Percentiles rank a stretch among this genome's conserved stretches.
Conservation (phyloP, 495 filamentous ascomycete species). For the Aspergillus nidulans region DNA sequence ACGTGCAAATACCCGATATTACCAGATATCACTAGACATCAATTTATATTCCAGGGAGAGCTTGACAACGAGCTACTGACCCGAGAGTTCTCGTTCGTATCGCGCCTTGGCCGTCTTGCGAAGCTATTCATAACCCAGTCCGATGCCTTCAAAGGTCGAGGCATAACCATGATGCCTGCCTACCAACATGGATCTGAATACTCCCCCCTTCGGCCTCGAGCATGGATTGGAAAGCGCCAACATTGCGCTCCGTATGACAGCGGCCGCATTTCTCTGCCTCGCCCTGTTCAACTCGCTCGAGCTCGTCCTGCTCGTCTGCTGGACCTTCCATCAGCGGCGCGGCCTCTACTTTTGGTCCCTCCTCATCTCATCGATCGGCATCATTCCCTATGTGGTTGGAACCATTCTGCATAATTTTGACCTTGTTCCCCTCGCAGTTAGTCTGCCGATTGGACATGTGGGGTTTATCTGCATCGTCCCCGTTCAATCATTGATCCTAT, state of each 20-base stretch:
- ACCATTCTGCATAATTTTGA: conserved; percentile 50
- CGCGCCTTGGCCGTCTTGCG: no score
- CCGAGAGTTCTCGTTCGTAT: no score
- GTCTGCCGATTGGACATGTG: conserved; percentile 30
- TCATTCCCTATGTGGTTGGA: conserved; percentile 46
- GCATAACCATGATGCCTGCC: no score
- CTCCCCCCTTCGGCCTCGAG: background rate
- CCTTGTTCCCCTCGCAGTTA: conserved; percentile 22
- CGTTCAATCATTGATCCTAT: conserved; percentile 44
- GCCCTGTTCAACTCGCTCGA: conserved; percentile 43
- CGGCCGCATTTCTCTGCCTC: conserved; percentile 37
- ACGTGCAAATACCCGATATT: no score
- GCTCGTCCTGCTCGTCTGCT: conserved; percentile 37
- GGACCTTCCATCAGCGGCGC: conserved; percentile 38
- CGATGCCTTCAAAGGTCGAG: no score
- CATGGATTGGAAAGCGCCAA: background rate
- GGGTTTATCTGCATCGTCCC: conserved; percentile 56
- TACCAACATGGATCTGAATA: background rate
- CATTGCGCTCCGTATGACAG: conserved; percentile 13
- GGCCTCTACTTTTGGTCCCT: conserved; percentile 50
- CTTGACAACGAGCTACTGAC: no score
- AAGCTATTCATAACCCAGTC: no score
- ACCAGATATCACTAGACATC: no score
- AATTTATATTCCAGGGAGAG: no score
- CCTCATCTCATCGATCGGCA: conserved; percentile 38